Percentiles rank a stretch among this genome's conserved stretches.
These are phyloP conservation scores for Rubroshorea leprosula DNA, from an alignment of 345 rosid species.

Conservation along the genomic window DNA sequence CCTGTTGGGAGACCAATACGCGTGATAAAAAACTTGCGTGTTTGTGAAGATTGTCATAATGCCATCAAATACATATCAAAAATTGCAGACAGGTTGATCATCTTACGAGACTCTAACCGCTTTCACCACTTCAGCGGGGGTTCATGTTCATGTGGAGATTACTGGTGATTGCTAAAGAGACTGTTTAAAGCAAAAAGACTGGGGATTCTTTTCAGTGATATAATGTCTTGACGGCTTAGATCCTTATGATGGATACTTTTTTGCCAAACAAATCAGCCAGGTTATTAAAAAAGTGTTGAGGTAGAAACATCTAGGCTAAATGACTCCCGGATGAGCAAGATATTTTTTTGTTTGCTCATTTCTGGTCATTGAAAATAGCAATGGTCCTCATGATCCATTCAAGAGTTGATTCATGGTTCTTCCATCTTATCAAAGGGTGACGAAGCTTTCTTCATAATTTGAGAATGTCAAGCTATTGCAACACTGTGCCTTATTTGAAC, in stretches of 20 bases:
- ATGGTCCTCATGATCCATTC: not conserved
- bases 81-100: slow-evolving; percentile 51
- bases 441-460: not conserved
- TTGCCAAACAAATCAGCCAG: too few relatives aligned
- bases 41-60: slow-evolving; percentile 64
- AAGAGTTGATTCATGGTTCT: too few relatives aligned
- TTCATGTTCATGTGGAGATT: slow-evolving; percentile 72
- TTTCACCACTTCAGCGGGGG: slow-evolving; percentile 65
- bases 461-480: not conserved
- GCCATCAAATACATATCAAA: slow-evolving; percentile 57
- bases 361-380: not conserved
- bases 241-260: too few relatives aligned
- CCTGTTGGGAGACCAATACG: slow-evolving; percentile 58
- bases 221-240: not conserved
- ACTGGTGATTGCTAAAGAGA: slow-evolving; percentile 44
- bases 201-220: not conserved
- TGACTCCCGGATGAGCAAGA: not conserved
- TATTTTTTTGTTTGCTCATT: not conserved
- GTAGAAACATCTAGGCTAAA: too few relatives aligned
- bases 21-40: slow-evolving; percentile 62
- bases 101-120: slow-evolving; percentile 59
- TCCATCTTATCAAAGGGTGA: too few relatives aligned
- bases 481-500: too few relatives aligned
- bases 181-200: slow-evolving; percentile 1
- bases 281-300: too few relatives aligned